phyloP scores from a whole-genome alignment of 768 basidiomycete species.

The Phanerochaete sordida region DNA sequence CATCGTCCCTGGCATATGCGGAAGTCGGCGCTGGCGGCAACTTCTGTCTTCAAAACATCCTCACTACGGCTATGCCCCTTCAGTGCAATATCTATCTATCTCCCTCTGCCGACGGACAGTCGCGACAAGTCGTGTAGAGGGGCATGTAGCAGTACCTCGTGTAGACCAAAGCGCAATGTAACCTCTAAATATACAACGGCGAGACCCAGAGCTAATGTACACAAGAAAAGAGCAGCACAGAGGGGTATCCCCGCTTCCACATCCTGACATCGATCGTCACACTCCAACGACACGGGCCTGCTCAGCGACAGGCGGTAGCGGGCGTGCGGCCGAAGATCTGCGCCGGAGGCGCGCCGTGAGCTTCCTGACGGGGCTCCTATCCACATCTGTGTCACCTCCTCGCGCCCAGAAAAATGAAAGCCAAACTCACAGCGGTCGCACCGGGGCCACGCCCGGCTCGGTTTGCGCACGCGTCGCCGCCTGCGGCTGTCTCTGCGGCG shows the following conservation, averaged over 20 bases:
- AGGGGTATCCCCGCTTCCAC: too few relatives aligned
- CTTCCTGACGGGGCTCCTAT: conserved; percentile 39
- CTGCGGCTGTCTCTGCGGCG: background rate
- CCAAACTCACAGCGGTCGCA: conserved; percentile 32
- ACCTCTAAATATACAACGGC: background rate
- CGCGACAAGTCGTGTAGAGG: background rate
- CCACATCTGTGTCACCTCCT: background rate
- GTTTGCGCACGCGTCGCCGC: background rate
- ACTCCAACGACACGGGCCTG: too few relatives aligned
- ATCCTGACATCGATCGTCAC: too few relatives aligned
- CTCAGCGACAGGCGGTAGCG: too few relatives aligned
- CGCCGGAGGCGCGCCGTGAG: conserved; percentile 49
- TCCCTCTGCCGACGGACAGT: background rate
- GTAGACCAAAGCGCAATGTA: background rate
- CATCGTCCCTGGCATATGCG: background rate
- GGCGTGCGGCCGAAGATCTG: conserved; percentile 45
- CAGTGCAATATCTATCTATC: background rate
- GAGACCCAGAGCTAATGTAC: too few relatives aligned
- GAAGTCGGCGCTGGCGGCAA: background rate
- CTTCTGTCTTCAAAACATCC: background rate
- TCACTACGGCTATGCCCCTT: background rate
- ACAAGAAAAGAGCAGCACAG: too few relatives aligned
- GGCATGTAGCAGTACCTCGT: background rate
- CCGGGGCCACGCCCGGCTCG: conserved; percentile 12
- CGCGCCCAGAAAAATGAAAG: background rate